Base-by-base conservation (phyloP, 177 flowering plant species). In the Vitis hybrid region DNA sequence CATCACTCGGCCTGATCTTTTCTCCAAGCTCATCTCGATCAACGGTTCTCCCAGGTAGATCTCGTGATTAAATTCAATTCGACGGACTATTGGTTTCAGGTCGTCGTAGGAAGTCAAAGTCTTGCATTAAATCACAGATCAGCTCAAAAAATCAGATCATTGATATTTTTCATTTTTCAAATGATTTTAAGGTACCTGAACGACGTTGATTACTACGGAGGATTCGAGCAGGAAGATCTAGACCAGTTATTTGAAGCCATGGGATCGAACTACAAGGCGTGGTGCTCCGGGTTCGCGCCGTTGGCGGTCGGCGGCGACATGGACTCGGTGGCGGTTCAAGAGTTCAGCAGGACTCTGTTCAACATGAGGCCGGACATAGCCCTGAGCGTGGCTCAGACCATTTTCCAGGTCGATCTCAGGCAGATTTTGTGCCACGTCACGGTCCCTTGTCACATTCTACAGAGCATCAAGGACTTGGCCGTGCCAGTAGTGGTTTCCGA, bases 291-390 rank as follows among this genome's bases (percentile, higher is more conserved):
- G 16, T 91, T 90, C 55, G 97, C 97, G 2, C 97, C 98, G 2
- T 66, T 94, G 56, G 88, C 79, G 0, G 88, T 94, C 2, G 96
- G 97, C 8, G 95, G 93, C 15, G 98, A 91, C 81, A 84, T 91
- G 97, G 93, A 87, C 14, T 91, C 96, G 1, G 83, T 82, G 51
- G 91, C 90, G 13, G 98, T 91, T 1, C 97, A 91, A 70, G 97
- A 93, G 64, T 93, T 93, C 76, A 90, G 98, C 79, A 75, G 97
- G 65, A 93, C 97, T 2, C 70, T 91, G n/a, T 93, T 93, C 84
- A 93, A 93, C 74, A 89, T 93, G 84, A 71, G 98, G 18, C 98
- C 98, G 0, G 98, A 91, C 83, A 91, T 93, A 62, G 92, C 97
- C 3, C 62, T 89, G 6, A 84, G 89, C 56, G 88, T 90, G 18